Evolutionary conservation across 805 yeast species (phyloP).

Genomic region (Yueomyces sp.): DNA sequence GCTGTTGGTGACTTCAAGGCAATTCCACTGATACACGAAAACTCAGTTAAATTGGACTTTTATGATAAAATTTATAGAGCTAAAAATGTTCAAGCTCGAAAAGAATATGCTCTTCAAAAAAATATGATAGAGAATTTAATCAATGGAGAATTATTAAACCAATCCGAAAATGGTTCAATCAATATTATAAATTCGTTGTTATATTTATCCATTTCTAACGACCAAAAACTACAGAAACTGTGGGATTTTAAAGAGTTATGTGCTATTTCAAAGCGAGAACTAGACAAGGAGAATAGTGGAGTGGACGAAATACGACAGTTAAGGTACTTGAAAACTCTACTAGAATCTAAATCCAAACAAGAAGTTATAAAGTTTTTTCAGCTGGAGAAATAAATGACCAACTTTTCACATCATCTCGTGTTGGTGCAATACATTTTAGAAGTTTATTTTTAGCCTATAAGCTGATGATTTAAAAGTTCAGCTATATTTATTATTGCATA

Average conservation of each 20-base stretch:
- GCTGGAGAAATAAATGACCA: conserved; percentile 10
- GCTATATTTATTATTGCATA: conserved; percentile 3
- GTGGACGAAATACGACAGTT: conserved; percentile 36
- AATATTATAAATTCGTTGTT: conserved; percentile 17
- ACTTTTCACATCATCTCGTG: no score
- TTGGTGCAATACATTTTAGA: no score
- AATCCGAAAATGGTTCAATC: neutral
- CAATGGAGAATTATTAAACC: conserved; percentile 12
- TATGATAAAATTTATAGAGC: conserved; percentile 17
- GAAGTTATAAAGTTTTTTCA: conserved; percentile 46
- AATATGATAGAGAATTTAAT: conserved; percentile 22
- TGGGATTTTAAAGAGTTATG: conserved; percentile 38
- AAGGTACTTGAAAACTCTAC: conserved; percentile 40
- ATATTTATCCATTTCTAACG: conserved; percentile 26
- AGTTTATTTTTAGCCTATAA: conserved; percentile 12
- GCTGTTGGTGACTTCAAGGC: conserved; percentile 10
- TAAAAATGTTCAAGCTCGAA: conserved; percentile 30
- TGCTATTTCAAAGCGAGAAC: conserved; percentile 24
- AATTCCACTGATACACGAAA: conserved; percentile 13
- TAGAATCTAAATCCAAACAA: conserved; percentile 59
- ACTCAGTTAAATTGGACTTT: conserved; percentile 17
- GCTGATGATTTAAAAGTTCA: conserved; percentile 5
- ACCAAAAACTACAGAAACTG: conserved; percentile 20
- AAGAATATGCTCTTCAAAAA: conserved; percentile 21
- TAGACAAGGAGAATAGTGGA: conserved; percentile 5